A percentile compares a stretch with the other conserved stretches of the same genome.
Evolutionary conservation across 306 rosid species (phyloP).

Genomic region (Castanospermum australe): DNA sequence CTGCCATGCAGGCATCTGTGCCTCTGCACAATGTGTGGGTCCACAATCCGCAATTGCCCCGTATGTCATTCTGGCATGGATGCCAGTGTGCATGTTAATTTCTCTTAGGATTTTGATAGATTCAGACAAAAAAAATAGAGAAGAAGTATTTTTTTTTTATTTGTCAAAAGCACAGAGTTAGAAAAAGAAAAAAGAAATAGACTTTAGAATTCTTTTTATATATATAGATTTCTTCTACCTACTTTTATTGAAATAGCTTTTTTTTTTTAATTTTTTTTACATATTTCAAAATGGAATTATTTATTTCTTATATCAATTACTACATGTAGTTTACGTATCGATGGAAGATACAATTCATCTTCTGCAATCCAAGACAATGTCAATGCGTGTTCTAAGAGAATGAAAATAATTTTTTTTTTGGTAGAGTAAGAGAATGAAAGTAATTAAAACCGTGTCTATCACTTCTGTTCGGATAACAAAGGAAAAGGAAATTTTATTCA

Average conservation of each 20-base stretch:
- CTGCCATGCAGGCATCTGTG: slow-evolving; percentile 94
- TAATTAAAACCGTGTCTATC: no score
- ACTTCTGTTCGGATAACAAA: no score
- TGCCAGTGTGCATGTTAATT: slow-evolving; percentile 85
- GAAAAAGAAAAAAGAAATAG: not conserved
- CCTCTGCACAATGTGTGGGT: slow-evolving; percentile 78
- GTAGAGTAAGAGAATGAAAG: no score
- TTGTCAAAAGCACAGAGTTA: slow-evolving; percentile 2
- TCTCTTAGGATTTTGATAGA: slow-evolving; percentile 45
- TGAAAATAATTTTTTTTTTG: no score
- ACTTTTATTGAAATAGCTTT: not conserved
- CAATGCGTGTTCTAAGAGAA: no score
- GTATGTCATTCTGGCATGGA: slow-evolving; percentile 65
- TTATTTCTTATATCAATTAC: not conserved
- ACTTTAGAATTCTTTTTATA: slow-evolving; percentile 32
- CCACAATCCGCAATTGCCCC: slow-evolving; percentile 69
- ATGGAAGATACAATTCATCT: no score
- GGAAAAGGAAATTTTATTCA: no score
- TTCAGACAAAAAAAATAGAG: not conserved
- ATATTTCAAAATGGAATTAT: not conserved
- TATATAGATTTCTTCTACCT: not conserved
- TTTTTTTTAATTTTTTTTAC: not conserved
- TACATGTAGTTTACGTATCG: not conserved
- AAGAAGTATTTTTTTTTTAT: not conserved
- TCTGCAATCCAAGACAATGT: no score